A percentile compares a stretch with the other conserved stretches of the same genome.
phyloP scores from a whole-genome alignment of 345 rosid genomes.

The Tarenaya hassleriana region DNA sequence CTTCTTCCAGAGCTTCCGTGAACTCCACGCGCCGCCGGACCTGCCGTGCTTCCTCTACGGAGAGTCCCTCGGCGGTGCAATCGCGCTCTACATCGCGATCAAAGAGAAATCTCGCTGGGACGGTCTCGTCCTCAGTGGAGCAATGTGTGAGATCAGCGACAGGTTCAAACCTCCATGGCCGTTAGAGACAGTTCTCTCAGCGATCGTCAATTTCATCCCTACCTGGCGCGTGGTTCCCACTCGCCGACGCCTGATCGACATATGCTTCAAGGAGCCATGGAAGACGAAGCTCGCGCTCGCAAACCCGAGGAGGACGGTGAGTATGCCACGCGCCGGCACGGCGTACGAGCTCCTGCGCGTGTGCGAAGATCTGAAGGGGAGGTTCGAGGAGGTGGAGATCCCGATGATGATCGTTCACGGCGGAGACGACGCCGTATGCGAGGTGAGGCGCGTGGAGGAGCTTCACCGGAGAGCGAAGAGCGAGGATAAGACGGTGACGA shows the following conservation, averaged over 20 bases:
- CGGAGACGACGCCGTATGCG: constrained; percentile 70
- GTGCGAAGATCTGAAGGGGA: constrained; percentile 62
- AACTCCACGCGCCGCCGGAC: constrained; percentile 31
- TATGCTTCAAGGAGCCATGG: constrained; percentile 79
- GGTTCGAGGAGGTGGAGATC: constrained; percentile 74
- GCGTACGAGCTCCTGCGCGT: constrained; percentile 71
- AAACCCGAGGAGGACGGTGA: constrained; percentile 53
- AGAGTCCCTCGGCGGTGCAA: constrained; percentile 93
- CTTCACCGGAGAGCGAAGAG: constrained; percentile 59
- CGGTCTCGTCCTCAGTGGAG: constrained; percentile 78
- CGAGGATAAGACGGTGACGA: constrained; percentile 57
- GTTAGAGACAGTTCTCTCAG: constrained; percentile 62
- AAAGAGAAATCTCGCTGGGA: constrained; percentile 67
- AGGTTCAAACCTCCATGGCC: constrained; percentile 98
- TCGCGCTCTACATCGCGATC: constrained; percentile 68
- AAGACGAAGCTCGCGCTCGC: constrained; percentile 63
- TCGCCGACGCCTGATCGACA: constrained; percentile 57
- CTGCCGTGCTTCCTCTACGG: constrained; percentile 79
- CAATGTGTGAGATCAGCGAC: constrained; percentile 94
- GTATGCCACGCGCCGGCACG: constrained; percentile 78
- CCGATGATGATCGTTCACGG: constrained; percentile 81
- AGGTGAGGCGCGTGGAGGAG: constrained; percentile 65
- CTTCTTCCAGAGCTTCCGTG: constrained; percentile 63
- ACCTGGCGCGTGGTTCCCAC: constrained; percentile 91
- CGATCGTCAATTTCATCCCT: constrained; percentile 52